Evolutionary conservation across 179 eudicot genomes (phyloP), one percentile per base, ranked within the genome.

Genomic region (Patellifolia procumbens): DNA sequence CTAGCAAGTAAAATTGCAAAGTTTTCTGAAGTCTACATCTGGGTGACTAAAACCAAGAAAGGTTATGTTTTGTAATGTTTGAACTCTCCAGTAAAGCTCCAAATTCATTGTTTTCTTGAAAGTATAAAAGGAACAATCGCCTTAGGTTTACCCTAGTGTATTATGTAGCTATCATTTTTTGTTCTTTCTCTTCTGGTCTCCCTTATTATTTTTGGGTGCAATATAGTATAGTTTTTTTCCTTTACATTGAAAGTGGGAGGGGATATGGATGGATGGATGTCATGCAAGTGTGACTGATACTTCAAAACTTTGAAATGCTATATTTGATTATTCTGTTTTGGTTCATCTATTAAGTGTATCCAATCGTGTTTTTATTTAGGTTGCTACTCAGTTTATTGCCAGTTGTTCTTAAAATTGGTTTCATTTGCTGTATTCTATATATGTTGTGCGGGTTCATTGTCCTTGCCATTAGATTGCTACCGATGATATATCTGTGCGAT

Each of bases 1-100:
- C 88, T 93, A 70, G 98, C 96, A 15, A 95, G 93, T 89, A 90
- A 95, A 87, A 80, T 91, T 55, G 90, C 91, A 17, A 89, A 86
- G 92, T 89, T 35, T 91, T 83, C 61, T 91, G 68, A 80, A 37
- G 49, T 65, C 49, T 22, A 60, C 46, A n/a, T 37, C 52, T 60
- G 24, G 59, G 61, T 65, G 29, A 46, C 46, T 76, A 65, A 17
- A 64, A 48, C 42, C n/a, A 55, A 37, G 8, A 13, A 35, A 4
- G 62, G 43, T 65, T 73, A 52, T 74, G 69, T 73, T n/a, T 66
- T 55, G 68, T 73, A 55, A 66, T 32, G 48, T 61, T 37, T 26
- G 45, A 22, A 76, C 61, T 72, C 9, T 63, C 42, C 19, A 46
- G 63, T 53, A 74, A 68, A 12, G 48, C 51, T 48, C 52, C 22